A percentile compares a stretch with the other conserved stretches of the same genome.
These are phyloP conservation scores for Kazachstania viticola DNA, from an alignment of 805 yeast genomes.

Conservation along the genomic window DNA sequence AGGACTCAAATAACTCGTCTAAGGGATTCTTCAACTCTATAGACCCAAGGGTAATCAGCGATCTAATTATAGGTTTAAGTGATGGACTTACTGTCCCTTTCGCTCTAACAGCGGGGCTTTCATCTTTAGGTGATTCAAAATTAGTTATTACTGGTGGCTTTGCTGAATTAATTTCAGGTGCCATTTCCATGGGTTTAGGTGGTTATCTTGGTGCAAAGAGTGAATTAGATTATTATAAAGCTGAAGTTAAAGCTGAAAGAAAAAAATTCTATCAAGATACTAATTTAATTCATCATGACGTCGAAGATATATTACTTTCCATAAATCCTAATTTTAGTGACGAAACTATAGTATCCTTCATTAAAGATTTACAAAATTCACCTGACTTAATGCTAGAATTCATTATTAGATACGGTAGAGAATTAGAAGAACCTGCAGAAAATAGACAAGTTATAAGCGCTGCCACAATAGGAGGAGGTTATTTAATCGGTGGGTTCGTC, in stretches of 20 bases:
- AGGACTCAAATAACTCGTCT: too few relatives aligned
- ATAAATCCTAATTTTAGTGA: conserved; percentile 48
- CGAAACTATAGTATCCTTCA: conserved; percentile 59
- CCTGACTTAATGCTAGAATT: conserved; percentile 78
- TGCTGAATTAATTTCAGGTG: conserved; percentile 95
- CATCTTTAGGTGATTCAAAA: conserved; percentile 79
- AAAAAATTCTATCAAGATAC: conserved; percentile 53
- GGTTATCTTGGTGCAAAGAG: conserved; percentile 92
- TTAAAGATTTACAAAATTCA: conserved; percentile 64
- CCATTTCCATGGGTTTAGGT: conserved; percentile 96
- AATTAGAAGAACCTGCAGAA: conserved; percentile 92
- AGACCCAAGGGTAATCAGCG: conserved; percentile 91
- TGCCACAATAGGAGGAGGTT: conserved; percentile 77
- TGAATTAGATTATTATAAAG: conserved; percentile 63
- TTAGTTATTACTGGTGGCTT: conserved; percentile 95
- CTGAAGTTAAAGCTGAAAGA: conserved; percentile 64
- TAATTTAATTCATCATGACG: conserved; percentile 58
- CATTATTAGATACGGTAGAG: conserved; percentile 77
- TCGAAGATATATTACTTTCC: conserved; percentile 70
- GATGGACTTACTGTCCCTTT: conserved; percentile 98
- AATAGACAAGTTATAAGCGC: conserved; percentile 85
- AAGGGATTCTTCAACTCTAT: conserved; percentile 34
- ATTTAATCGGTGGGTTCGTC: conserved; percentile 84
- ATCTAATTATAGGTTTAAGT: conserved; percentile 82
- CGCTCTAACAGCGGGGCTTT: conserved; percentile 92